Base-by-base conservation (phyloP, 495 filamentous ascomycete genomes). In the Aspergillus nidulans region DNA sequence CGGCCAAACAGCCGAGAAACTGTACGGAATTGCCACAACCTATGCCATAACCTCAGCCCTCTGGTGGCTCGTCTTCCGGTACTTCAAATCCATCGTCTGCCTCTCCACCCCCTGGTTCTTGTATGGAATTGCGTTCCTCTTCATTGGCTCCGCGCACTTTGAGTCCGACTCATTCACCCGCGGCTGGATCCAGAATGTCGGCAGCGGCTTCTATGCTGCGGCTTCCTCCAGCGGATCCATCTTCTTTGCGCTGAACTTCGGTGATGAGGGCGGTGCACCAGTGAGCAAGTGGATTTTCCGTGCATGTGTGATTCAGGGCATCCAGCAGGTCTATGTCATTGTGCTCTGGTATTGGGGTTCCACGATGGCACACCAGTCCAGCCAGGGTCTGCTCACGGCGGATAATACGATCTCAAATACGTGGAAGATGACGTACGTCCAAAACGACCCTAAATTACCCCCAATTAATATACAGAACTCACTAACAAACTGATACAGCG, bases 21-120 rank as follows among this genome's bases (percentile, higher is more conserved):
- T 88, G n/a, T 89, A 89, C 69, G 78, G 80, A 34, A 80, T 87
- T 21, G 83, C 84, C 0, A 79, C 73, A 1, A 80, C 83, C 4
- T 89, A 89, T 57, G 69, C 84, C 12, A 73, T 73, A 36, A 77
- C 79, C 1, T 86, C 84, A 4, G 67, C 83, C 12, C 18, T 79
- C 9, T 89, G 85, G 85, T 88, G 84, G 82, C 66, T 75, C 23
- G 58, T 83, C 43, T 87, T 86, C 71, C 78, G 85, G 6, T 73
- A 71, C 42, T 73, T 82, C 63, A 81, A 83, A 61, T 81, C 83
- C 0, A 73, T 83, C n/a, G 80, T 80, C 30, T 77, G 78, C 21
- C 72, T 88, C 0, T 79, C 78, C 1, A 62, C 75, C 1, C 72
- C 85, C n/a, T 89, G 83, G 77, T 64, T 84, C 64, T 74, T 87